phyloP scores from a whole-genome alignment of 129 eudicot genomes.

The Artemisia annua region DNA sequence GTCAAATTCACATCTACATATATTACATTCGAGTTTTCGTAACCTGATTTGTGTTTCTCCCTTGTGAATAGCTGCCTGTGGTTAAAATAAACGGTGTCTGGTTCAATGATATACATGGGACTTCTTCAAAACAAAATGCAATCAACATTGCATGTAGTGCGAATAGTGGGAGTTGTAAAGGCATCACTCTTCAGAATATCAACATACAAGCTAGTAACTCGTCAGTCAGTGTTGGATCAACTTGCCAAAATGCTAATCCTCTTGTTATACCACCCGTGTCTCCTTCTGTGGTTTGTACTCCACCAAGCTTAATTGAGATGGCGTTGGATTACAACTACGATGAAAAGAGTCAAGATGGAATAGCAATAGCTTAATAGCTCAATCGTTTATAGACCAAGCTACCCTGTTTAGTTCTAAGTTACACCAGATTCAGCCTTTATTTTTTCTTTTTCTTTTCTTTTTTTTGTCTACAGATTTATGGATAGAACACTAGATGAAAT shows the following conservation, averaged over 20 bases:
- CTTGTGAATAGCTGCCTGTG: neutral
- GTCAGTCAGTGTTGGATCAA: neutral
- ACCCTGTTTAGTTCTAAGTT: neutral
- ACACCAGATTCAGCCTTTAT: neutral
- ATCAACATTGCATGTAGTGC: constrained; percentile 11
- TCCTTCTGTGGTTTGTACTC: constrained; percentile 16
- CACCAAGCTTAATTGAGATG: neutral
- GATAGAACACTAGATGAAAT: too few species aligned
- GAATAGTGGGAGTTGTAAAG: neutral
- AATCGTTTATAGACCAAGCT: neutral
- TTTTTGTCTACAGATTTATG: too few species aligned
- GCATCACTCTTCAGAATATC: constrained; percentile 18
- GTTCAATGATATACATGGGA: constrained; percentile 26
- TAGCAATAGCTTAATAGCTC: constrained; percentile 7
- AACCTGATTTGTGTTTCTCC: neutral
- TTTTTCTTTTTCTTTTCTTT: too few species aligned
- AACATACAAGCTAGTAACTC: neutral
- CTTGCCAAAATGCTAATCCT: neutral
- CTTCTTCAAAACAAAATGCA: constrained; percentile 9
- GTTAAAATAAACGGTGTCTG: constrained; percentile 17
- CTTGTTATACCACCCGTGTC: neutral
- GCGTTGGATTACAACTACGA: constrained; percentile 8
- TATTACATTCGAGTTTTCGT: neutral
- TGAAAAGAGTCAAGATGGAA: neutral
- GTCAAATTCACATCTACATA: neutral